These are phyloP conservation scores for Nosema muscidifuracis DNA, from an alignment of 371 early-diverging fungal genomes.

Conservation along the genomic window DNA sequence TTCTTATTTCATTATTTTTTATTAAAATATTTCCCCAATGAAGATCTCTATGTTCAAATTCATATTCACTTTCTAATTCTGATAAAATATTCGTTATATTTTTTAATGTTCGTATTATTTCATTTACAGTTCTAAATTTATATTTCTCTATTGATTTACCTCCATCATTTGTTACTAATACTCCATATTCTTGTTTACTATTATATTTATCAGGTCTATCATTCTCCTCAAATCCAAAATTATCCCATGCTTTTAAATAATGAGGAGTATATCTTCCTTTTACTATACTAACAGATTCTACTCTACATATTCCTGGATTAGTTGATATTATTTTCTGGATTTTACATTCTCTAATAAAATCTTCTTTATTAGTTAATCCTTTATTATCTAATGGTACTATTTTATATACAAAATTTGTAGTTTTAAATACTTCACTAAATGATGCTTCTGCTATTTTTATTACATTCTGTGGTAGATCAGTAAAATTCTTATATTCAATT, in stretches of 20 bases:
- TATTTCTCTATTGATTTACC: slow-evolving; percentile 68
- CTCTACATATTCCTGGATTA: slow-evolving; percentile 32
- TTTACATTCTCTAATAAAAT: slow-evolving; percentile 45
- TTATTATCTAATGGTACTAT: slow-evolving; percentile 45
- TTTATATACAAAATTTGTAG: slow-evolving; percentile 41
- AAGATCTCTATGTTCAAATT: slow-evolving; percentile 75
- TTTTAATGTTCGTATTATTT: slow-evolving; percentile 65
- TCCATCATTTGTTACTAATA: slow-evolving; percentile 68
- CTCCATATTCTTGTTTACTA: slow-evolving; percentile 64
- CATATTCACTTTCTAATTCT: slow-evolving; percentile 65
- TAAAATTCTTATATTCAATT: slow-evolving; percentile 5
- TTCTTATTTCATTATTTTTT: background rate
- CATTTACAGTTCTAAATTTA: slow-evolving; percentile 55
- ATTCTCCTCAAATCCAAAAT: slow-evolving; percentile 67
- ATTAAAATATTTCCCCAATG: slow-evolving; percentile 80
- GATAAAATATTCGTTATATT: slow-evolving; percentile 66
- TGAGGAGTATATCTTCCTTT: slow-evolving; percentile 36
- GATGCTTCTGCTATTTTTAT: slow-evolving; percentile 59
- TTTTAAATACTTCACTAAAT: slow-evolving; percentile 56
- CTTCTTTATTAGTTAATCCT: background rate
- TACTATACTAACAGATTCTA: slow-evolving; percentile 30
- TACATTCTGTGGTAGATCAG: slow-evolving; percentile 12
- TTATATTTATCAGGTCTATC: slow-evolving; percentile 64
- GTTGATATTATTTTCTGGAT: slow-evolving; percentile 26
- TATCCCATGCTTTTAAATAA: slow-evolving; percentile 66